Evolutionary conservation across 2,329 filamentous ascomycete genomes (phyloP), one percentile per base, ranked within the genome.

Genomic region (Fusarium xylarioides): DNA sequence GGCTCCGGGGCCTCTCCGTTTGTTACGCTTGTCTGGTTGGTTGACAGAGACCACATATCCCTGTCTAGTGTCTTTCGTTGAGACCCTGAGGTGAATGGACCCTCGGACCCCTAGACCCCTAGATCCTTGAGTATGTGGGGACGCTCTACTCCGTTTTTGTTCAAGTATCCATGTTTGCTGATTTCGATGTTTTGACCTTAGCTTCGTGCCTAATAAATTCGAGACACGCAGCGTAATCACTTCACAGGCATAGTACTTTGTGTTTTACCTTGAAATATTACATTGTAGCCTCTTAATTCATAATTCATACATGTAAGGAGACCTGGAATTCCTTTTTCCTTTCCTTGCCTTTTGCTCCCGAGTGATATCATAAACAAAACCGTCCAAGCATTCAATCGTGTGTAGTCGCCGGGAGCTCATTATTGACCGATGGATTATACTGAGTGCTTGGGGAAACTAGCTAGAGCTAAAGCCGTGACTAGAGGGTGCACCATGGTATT

Each of bases 361-460:
- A 5, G 19, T 30, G 9, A 30, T 47, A 47, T 21, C 4, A 15
- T 21, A 47, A 47, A 46, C 26, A 21, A 28, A 26, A 14, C 38
- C 16, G 18, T 10, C 18, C 8, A 21, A 2, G 4, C 11, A 7
- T 28, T 15, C 8, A 38, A 19, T 23, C 26, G 9, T 30, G 10
- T 15, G 26, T 2, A 21, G 26, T 30, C 14, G 19, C 19, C 23
- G 5, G 16, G 5, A 12, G 16, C 16, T 19, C 42, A 44, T 30
- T 21, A 16, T 47, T 5, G 15, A 28, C 5, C 9, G 9, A 4
- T 14, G 12, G 12, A 5, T 4, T 43, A 4, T 23, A 12, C 10
- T 8, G 0, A 4, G n/a, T 15, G 6, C 7, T 16, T 7, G 4
- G 4, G 5, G 8, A 10, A 2, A 18, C 16, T 49, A 50, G 28